Conservation (phyloP, 2,329 filamentous ascomycete genomes). For the Monosporascus sp. region DNA sequence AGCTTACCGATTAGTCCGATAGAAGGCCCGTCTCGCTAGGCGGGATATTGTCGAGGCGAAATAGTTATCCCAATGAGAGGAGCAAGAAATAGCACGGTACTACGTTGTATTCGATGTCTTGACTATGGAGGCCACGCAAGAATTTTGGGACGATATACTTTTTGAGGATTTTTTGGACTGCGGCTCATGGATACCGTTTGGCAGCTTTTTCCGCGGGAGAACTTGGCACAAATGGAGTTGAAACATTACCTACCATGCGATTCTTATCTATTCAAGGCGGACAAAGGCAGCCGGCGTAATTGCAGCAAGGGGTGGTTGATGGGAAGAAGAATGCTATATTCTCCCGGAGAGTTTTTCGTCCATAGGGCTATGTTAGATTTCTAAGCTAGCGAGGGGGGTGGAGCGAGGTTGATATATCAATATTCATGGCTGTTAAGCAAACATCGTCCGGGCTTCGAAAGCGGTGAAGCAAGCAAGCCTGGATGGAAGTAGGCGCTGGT, state of each 20-base stretch:
- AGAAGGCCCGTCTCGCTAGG: constrained; percentile 33
- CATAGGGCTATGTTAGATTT: neutral
- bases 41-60: neutral
- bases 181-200: constrained; percentile 24
- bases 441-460: too few species aligned
- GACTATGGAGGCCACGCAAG: neutral
- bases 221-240: constrained; percentile 18
- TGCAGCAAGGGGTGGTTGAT: neutral
- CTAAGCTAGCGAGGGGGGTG: neutral
- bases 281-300: too few species aligned
- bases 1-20: constrained; percentile 56
- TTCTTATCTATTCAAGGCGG: neutral
- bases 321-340: neutral
- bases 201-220: constrained; percentile 6
- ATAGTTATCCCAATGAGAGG: neutral
- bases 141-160: constrained; percentile 10
- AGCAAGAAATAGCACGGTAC: constrained; percentile 5
- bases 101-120: constrained; percentile 5
- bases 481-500: too few species aligned
- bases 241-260: constrained; percentile 5
- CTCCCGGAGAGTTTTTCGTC: neutral
- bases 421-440: too few species aligned
- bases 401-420: neutral
- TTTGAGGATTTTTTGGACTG: constrained; percentile 12
- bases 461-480: too few species aligned